Conservation (phyloP, 768 basidiomycete species). For the Xerocomellus chrysenteron region DNA sequence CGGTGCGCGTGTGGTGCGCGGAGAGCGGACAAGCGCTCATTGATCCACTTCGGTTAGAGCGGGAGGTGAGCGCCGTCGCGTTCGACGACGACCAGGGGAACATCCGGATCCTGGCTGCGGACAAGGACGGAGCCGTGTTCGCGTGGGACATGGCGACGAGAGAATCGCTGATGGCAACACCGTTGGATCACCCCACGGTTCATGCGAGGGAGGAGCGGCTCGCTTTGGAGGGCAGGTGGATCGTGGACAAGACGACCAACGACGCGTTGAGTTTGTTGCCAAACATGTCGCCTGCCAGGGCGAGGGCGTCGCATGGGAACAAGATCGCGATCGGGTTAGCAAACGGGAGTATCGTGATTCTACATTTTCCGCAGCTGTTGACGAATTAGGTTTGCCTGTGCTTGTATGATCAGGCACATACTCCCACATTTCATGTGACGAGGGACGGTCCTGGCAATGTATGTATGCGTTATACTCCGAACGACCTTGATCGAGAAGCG, state of each 20-base stretch:
- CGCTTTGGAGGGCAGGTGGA: slow-evolving; percentile 23
- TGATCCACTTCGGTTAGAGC: slow-evolving; percentile 22
- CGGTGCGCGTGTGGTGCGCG: slow-evolving; percentile 31
- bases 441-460: too few relatives aligned
- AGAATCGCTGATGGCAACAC: slow-evolving; percentile 17
- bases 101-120: slow-evolving; percentile 24
- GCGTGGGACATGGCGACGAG: slow-evolving; percentile 28
- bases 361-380: slow-evolving; percentile 22
- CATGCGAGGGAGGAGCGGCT: slow-evolving; percentile 10
- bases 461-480: background rate
- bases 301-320: slow-evolving; percentile 20
- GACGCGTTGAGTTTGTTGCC: slow-evolving; percentile 22
- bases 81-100: slow-evolving; percentile 14
- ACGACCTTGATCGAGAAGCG: too few relatives aligned
- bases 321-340: slow-evolving; percentile 28
- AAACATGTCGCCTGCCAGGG: slow-evolving; percentile 29
- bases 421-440: too few relatives aligned
- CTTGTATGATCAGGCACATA: too few relatives aligned
- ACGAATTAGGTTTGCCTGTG: background rate
- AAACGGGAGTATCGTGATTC: slow-evolving; percentile 29
- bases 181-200: slow-evolving; percentile 17
- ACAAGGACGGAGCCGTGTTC: slow-evolving; percentile 22
- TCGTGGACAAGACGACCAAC: slow-evolving; percentile 20
- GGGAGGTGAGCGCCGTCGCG: slow-evolving; percentile 19
- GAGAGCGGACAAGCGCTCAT: slow-evolving; percentile 20